Evolutionary conservation across 371 early-diverging fungal genomes (phyloP), one percentile per base, ranked within the genome.

Genomic region (Synchytrium microbalum): DNA sequence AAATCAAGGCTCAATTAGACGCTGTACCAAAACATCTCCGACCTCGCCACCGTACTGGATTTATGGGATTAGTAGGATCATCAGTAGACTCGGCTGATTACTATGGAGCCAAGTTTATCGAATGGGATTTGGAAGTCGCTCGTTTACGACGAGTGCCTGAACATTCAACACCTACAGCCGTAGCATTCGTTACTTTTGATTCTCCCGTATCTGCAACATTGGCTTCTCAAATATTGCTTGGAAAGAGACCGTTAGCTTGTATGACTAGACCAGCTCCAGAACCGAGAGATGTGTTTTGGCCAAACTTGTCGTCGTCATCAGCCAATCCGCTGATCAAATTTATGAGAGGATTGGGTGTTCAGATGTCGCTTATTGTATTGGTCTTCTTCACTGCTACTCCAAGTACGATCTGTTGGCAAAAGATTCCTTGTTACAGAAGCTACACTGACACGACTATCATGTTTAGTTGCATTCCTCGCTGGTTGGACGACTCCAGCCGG

Each of bases 281-380:
- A 65, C 96, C 96, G 27, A 85, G 94, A 46, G 94, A 92, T 70
- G 74, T 96, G 19, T 80, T 86, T 65, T 96, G 96, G 96, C 74
- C 82, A 60, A 92, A 91, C 68, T 71, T 93, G 26, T 83, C 86
- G 62, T 75, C 86, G 71, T 80, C 68, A 13, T 62, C 77, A 28
- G 82, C 77, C 1, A 64, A 69, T 29, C 65, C 72, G 55, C 69
- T 81, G 67, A 68, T 70, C 46, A 75, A 80, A 55, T 24, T 81
- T 53, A 46, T 85, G 63, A 79, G 84, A 67, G 56, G 71, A 64
- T 24, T 76, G 74, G 28, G 82, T 73, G 75, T 79, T n/a, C 57
- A 64, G 52, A 32, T 56, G 0, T 61, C 62, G n/a, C 65, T 74
- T 27, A 61, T 70, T 14, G 16, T 74, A 5, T 56, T 75, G 25